Evolutionary conservation across 495 filamentous ascomycete species (phyloP), one percentile per base, ranked within the genome.

Genomic region (Neurospora hispaniola): DNA sequence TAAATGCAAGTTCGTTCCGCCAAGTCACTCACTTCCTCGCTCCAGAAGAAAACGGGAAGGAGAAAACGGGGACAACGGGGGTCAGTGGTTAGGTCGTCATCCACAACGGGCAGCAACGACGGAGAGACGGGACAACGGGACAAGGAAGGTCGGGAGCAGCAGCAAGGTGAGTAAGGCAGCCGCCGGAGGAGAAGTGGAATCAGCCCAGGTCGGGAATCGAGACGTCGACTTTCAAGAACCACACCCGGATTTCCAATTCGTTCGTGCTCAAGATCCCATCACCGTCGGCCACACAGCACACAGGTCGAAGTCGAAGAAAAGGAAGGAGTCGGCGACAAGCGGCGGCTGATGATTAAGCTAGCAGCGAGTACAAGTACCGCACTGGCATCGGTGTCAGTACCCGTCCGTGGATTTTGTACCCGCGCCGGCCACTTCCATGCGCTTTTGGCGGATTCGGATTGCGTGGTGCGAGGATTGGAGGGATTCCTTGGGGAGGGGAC

Each of bases 331-430:
- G 54, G 54, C 14, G 54, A 66, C 54, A 35, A 66, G 27, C 54
- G 54, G 54, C 54, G 54, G 54, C 54, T 66, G 54, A 66, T 66
- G 74, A 74, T 78, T 69, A 76, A 76, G 75, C 69, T 76, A 76
- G 12, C 16, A 35, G 23, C 12, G 10, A 12, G 46, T 54, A 62
- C 12, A 4, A 12, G 46, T 54, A 62, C 54, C 54, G 54, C 54
- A 66, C 54, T 66, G 54, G 27, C 54, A 66, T 78, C 76, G 78
- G 76, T 75, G 71, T 73, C 76, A 20, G 78, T 79, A 79, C 78
- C 78, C 78, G 76, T 72, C 59, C 20, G 74, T 76, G 71, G 71
- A 74, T 62, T 62, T 62, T 62, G 14, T 62, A 62, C 54, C 54
- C 54, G 54, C 54, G 54, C 54, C 27, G 54, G 54, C 54, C 54